These are phyloP conservation scores for Schwanniomyces occidentalis DNA, from an alignment of 805 yeast species.

Conservation along the genomic window DNA sequence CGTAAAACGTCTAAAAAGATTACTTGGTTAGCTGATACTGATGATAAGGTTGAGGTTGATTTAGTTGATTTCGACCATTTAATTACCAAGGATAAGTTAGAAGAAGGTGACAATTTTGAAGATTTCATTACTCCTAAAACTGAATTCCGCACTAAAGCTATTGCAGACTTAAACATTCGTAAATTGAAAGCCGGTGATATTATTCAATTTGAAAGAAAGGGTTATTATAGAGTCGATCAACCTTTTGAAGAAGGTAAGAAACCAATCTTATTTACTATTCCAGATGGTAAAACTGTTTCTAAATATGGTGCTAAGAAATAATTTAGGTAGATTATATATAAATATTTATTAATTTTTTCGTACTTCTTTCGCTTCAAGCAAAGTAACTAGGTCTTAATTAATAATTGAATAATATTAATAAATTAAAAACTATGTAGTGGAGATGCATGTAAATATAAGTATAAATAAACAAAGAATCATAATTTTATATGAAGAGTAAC, in stretches of 20 bases:
- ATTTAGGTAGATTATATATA: constrained; percentile 2
- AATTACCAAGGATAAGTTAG: constrained; percentile 91
- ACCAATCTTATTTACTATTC: constrained; percentile 85
- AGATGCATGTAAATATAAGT: too few species aligned
- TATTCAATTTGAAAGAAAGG: constrained; percentile 95
- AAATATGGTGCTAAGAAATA: constrained; percentile 37
- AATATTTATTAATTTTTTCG: not conserved
- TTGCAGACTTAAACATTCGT: constrained; percentile 78
- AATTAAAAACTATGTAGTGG: too few species aligned
- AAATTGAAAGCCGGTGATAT: constrained; percentile 81
- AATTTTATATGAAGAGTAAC: too few species aligned
- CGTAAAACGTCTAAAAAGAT: constrained; percentile 92
- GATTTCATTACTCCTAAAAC: constrained; percentile 87
- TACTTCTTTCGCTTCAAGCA: too few species aligned
- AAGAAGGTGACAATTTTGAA: constrained; percentile 90
- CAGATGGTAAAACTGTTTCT: constrained; percentile 77
- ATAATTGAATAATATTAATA: too few species aligned
- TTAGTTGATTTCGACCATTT: constrained; percentile 92
- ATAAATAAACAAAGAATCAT: too few species aligned
- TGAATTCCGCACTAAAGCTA: constrained; percentile 74
- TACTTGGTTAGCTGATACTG: constrained; percentile 90
- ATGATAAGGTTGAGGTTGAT: constrained; percentile 69
- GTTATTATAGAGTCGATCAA: constrained; percentile 83
- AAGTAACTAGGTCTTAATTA: too few species aligned
- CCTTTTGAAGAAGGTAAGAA: constrained; percentile 57